Evolutionary conservation across 176 grass and related monocot species (phyloP).

Genomic region (Luzula sylvatica): DNA sequence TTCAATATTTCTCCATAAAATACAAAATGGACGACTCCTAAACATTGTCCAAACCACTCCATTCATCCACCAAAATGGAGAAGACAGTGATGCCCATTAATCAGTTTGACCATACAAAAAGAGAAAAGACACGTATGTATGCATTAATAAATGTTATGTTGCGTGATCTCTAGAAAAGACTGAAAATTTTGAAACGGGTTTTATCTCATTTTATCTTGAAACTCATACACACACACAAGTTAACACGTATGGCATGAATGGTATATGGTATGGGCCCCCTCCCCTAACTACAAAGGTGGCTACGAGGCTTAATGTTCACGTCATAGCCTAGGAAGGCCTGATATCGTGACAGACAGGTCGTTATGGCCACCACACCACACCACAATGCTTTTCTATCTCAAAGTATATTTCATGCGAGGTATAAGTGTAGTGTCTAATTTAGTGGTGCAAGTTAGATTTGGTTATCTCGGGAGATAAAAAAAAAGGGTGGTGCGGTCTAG

Average conservation of each 20-base stretch:
- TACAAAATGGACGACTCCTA: no score
- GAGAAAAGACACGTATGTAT: slow-evolving; percentile 3
- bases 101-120: neutral
- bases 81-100: neutral
- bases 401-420: no score
- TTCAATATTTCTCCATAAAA: no score
- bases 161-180: slow-evolving; percentile 15
- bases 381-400: no score
- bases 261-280: no score
- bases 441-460: no score
- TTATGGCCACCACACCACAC: no score
- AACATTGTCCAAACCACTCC: neutral
- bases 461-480: no score
- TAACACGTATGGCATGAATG: neutral
- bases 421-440: no score
- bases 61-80: neutral
- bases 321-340: neutral
- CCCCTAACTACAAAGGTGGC: no score
- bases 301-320: neutral
- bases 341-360: neutral
- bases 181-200: neutral
- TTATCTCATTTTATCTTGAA: neutral
- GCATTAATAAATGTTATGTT: slow-evolving; percentile 19
- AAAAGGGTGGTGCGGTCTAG: no score
- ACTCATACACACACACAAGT: neutral